A percentile compares a stretch with the other conserved stretches of the same genome.
phyloP scores from a whole-genome alignment of 306 rosid species.

The Sicyos edulis region DNA sequence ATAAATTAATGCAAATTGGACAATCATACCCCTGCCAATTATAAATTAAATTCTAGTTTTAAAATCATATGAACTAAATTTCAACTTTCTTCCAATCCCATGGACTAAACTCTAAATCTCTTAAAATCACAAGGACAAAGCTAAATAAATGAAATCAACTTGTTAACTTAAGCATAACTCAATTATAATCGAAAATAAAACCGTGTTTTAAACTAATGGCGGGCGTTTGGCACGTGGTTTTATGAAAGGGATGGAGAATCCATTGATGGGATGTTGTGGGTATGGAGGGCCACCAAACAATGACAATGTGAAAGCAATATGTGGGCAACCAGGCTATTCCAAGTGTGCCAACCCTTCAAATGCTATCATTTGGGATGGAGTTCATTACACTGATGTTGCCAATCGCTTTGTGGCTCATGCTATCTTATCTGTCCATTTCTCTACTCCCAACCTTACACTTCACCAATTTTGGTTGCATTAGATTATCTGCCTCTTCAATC shows the following conservation, averaged over 20 bases:
- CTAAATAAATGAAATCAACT: no score
- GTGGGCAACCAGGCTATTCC: slow-evolving; percentile 23
- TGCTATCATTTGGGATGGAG: slow-evolving; percentile 28
- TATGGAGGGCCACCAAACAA: slow-evolving; percentile 29
- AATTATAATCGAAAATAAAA: no score
- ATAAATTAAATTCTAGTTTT: no score
- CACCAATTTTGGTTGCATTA: slow-evolving; percentile 4
- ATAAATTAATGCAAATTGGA: no score
- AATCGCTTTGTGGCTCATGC: slow-evolving; percentile 21
- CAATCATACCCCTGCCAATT: no score
- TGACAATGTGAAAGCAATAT: slow-evolving; percentile 17
- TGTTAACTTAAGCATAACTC: no score
- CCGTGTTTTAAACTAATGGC: background rate
- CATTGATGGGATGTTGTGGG: slow-evolving; percentile 28
- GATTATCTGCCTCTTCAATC: background rate
- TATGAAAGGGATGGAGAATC: slow-evolving; percentile 20
- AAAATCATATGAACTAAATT: no score
- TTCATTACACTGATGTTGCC: slow-evolving; percentile 29
- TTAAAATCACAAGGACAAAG: no score
- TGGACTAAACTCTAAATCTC: no score
- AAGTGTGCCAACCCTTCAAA: slow-evolving; percentile 21
- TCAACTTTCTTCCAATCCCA: no score
- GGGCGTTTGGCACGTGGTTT: background rate
- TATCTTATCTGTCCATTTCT: slow-evolving; percentile 22
- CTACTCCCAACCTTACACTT: slow-evolving; percentile 23